These are phyloP conservation scores for Hirschioporus abietinus DNA, from an alignment of 768 basidiomycete species.

Conservation along the genomic window DNA sequence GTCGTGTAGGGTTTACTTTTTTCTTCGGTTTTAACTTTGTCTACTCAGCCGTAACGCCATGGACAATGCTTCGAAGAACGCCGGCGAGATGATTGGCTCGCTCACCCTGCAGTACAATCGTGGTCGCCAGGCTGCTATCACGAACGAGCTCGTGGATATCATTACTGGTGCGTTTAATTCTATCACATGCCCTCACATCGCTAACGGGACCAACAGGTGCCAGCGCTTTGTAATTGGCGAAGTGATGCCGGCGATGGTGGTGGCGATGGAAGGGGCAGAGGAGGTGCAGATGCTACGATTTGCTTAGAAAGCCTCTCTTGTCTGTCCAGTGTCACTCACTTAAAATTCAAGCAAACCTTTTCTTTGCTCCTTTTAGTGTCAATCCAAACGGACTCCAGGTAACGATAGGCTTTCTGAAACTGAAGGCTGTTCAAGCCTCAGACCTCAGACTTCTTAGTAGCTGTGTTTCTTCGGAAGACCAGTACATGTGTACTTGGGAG, in stretches of 20 bases:
- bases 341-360: neutral
- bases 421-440: neutral
- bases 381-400: too few species aligned
- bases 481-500: too few species aligned
- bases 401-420: neutral
- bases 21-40: neutral
- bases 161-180: slow-evolving; percentile 77
- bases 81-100: slow-evolving; percentile 82
- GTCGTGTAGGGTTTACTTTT: slow-evolving; percentile 14
- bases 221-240: slow-evolving; percentile 36
- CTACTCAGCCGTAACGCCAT: slow-evolving; percentile 87
- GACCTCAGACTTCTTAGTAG: too few species aligned
- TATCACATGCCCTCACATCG: slow-evolving; percentile 3
- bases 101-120: slow-evolving; percentile 96
- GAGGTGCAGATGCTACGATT: neutral
- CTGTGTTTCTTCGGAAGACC: too few species aligned
- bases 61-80: slow-evolving; percentile 99
- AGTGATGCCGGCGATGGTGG: too few species aligned
- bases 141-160: slow-evolving; percentile 90
- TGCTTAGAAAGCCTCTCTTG: neutral
- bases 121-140: slow-evolving; percentile 97
- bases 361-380: neutral
- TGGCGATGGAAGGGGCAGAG: neutral
- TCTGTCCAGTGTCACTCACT: neutral
- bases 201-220: slow-evolving; percentile 29